A percentile compares a stretch with the other conserved stretches of the same genome.
Evolutionary conservation across 495 filamentous ascomycete genomes (phyloP).

Genomic region (Xylaria castorea): DNA sequence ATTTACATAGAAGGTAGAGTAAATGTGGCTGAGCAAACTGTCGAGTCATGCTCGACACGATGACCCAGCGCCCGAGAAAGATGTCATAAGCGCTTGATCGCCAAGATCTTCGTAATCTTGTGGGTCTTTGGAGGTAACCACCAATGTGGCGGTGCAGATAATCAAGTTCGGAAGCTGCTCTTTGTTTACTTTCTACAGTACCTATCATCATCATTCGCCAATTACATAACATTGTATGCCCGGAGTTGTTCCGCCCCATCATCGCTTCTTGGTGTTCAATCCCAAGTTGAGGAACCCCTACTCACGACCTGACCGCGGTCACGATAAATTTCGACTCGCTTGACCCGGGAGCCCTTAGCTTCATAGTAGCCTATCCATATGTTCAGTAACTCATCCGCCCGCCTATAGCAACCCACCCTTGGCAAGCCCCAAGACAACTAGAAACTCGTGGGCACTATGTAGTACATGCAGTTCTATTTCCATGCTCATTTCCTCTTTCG

Average conservation of each 20-base stretch:
- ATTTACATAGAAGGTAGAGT: not conserved
- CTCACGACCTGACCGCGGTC: not conserved
- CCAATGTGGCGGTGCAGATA: conserved; percentile 10
- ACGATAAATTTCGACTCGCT: not conserved
- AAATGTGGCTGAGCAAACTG: conserved; percentile 12
- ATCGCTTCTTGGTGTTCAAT: not conserved
- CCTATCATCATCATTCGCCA: not conserved
- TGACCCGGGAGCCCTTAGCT: not conserved
- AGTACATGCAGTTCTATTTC: not conserved
- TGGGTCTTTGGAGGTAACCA: not conserved
- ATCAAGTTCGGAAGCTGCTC: conserved; percentile 2
- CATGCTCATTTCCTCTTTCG: too few relatives aligned
- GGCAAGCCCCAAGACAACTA: not conserved
- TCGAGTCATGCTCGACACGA: conserved; percentile 15
- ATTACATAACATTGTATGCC: not conserved
- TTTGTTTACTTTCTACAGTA: not conserved
- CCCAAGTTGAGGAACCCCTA: not conserved
- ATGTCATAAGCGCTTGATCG: conserved; percentile 14
- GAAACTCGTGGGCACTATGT: not conserved
- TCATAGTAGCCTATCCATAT: not conserved
- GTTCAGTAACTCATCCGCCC: not conserved
- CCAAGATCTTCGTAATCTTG: not conserved
- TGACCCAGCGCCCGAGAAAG: not conserved
- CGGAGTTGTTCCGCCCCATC: not conserved
- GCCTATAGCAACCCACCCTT: too few relatives aligned